phyloP scores from a whole-genome alignment of 2,329 filamentous ascomycete species.

The Tolypocladium paradoxum region DNA sequence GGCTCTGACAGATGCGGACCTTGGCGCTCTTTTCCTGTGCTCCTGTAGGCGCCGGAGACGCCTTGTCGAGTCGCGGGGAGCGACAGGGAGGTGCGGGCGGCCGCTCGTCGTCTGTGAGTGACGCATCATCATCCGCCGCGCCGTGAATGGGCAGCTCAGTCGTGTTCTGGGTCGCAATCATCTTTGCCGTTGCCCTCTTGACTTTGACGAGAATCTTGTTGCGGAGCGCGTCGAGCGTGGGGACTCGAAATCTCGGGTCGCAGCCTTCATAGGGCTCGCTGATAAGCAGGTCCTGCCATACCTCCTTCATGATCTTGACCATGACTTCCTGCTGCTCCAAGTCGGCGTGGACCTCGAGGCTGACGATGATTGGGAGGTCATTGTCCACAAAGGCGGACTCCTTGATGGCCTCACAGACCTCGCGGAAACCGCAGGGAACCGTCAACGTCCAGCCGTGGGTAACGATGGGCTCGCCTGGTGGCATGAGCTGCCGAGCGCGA shows the following conservation, averaged over 20 bases:
- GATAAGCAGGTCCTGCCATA: slow-evolving; percentile 68
- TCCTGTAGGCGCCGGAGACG: slow-evolving; percentile 1
- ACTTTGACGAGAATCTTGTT: slow-evolving; percentile 80
- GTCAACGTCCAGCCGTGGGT: slow-evolving; percentile 79
- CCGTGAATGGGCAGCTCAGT: slow-evolving; percentile 1
- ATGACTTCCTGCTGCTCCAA: slow-evolving; percentile 78
- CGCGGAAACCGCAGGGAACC: slow-evolving; percentile 73
- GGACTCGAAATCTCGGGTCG: slow-evolving; percentile 46
- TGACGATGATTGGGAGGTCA: slow-evolving; percentile 78
- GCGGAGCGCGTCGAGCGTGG: slow-evolving; percentile 59
- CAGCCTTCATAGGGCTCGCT: slow-evolving; percentile 41
- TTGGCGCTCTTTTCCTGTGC: slow-evolving; percentile 28
- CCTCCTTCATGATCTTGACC: slow-evolving; percentile 87
- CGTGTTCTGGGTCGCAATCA: slow-evolving; percentile 17
- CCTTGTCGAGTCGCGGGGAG: not conserved
- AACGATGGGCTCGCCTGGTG: slow-evolving; percentile 61
- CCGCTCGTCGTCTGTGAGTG: slow-evolving; percentile 33
- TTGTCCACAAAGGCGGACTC: slow-evolving; percentile 68
- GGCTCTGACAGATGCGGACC: slow-evolving; percentile 53
- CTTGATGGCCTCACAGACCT: slow-evolving; percentile 71
- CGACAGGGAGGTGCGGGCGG: slow-evolving; percentile 4
- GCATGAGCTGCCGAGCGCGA: slow-evolving; percentile 14
- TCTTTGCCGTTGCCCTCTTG: slow-evolving; percentile 43
- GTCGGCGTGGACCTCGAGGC: slow-evolving; percentile 81
- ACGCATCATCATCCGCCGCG: slow-evolving; percentile 26